A percentile compares a stretch with the other conserved stretches of the same genome.
Evolutionary conservation across 2,329 filamentous ascomycete species (phyloP).

Genomic region (Fusarium sp.): DNA sequence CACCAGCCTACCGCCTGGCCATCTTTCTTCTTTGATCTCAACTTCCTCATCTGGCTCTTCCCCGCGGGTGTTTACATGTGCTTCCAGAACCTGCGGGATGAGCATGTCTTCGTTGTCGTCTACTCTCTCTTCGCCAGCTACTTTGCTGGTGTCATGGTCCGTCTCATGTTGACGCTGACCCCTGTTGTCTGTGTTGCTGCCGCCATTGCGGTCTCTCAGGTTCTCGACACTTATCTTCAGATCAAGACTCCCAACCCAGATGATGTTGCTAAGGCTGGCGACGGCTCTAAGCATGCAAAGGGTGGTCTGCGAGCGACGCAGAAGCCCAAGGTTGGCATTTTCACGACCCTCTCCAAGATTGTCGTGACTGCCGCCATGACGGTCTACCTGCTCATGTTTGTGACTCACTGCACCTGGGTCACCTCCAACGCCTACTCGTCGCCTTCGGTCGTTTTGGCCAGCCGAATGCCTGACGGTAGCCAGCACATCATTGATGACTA

Average conservation of each 20-base stretch:
- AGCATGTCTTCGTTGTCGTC: constrained; percentile 98
- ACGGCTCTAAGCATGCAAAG: constrained; percentile 67
- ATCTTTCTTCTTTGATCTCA: constrained; percentile 98
- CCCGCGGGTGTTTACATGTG: constrained; percentile 98
- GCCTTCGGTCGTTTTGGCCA: constrained; percentile 94
- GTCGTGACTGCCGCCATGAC: constrained; percentile 78
- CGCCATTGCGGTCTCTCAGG: constrained; percentile 86
- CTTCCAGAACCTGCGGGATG: constrained; percentile 92
- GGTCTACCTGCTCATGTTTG: constrained; percentile 89
- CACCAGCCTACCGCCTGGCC: constrained; percentile 99
- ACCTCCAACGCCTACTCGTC: constrained; percentile 99
- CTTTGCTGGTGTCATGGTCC: constrained; percentile 99
- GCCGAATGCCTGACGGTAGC: constrained; percentile 89
- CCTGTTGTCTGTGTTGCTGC: constrained; percentile 96
- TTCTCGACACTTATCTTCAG: constrained; percentile 87
- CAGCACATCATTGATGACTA: constrained; percentile 99
- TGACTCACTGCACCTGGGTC: constrained; percentile 98
- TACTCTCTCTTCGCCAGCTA: constrained; percentile 98
- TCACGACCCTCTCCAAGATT: constrained; percentile 80
- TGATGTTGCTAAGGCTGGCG: constrained; percentile 54
- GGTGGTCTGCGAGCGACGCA: constrained; percentile 74
- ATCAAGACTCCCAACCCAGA: constrained; percentile 69
- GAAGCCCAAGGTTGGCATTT: constrained; percentile 84
- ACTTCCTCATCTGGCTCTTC: constrained; percentile 99
- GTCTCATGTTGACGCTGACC: constrained; percentile 96